Base-by-base conservation (phyloP, 371 early-diverging fungal species). In the Rhizomucor pusillus region DNA sequence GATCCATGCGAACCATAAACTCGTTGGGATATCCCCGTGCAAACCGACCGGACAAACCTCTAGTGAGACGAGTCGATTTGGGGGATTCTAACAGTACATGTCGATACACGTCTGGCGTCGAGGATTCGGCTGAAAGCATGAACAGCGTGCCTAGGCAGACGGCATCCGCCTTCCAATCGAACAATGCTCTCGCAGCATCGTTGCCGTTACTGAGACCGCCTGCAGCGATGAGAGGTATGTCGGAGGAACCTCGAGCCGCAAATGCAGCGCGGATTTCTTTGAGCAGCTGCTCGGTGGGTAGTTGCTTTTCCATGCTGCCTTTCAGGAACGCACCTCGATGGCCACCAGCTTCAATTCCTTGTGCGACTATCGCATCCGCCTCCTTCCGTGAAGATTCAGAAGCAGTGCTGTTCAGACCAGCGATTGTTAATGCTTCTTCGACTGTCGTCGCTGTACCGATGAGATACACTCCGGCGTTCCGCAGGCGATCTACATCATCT, bases 381-480 rank as follows among this genome's bases (percentile, higher is more conserved):
- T 66, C 66, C n/a, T 62, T 35, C 20, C 56, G 44, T 19, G 57
- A 63, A 5, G 52, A 44, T 34, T 58, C 54, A 3, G 48, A n/a
- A n/a, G n/a, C n/a, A n/a, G n/a, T n/a, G n/a, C n/a, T n/a, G n/a
- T n/a, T n/a, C n/a, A 60, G 25, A 10, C 69, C 69, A 13, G 69
- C 71, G 25, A 77, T 48, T 0, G 59, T 24, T 11, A 65, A 0
- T 0, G 77, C 77, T 49, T 77, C 77, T 12, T 62, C 47, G 16
- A 67, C 66, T 4, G 71, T 65, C 1, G 77, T 77, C 0, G 77
- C 77, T 7, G 77, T 77, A 1, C 77, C 77, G 35, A 77, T 73
- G 19, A 73, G 37, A 53, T 63, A 77, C 1, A 59, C 56, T 4
- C 71, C 71, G 16, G 65, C 66, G 10, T 58, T 29, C 58, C 58